Percentiles rank a stretch among this genome's conserved stretches.
These are phyloP conservation scores for Trichoderma semiorbis DNA, from an alignment of 2,329 filamentous ascomycete genomes.

Conservation along the genomic window DNA sequence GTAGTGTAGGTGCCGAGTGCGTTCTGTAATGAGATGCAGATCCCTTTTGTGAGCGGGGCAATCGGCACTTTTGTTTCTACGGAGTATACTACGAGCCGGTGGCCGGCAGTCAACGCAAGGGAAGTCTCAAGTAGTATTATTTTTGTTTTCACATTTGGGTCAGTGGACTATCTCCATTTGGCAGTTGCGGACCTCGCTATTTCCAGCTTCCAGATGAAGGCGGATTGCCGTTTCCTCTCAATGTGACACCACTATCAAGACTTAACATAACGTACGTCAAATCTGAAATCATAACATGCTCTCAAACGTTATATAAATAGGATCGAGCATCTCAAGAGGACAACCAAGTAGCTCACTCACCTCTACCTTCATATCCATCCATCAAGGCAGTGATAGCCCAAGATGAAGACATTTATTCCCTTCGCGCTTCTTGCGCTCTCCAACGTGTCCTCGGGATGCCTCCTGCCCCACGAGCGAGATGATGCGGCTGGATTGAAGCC, in stretches of 20 bases:
- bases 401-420: constrained; percentile 7
- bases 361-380: neutral
- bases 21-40: neutral
- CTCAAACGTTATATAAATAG: neutral
- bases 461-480: constrained; percentile 7
- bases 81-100: neutral
- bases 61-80: constrained; percentile 6
- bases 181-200: neutral
- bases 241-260: neutral
- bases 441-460: neutral
- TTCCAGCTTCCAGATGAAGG: constrained; percentile 10
- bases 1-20: neutral
- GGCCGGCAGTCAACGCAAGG: neutral
- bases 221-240: neutral
- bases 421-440: constrained; percentile 10
- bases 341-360: no score
- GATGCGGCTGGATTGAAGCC: neutral
- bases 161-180: neutral
- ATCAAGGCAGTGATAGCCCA: neutral
- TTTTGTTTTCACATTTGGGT: neutral
- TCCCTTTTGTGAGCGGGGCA: neutral
- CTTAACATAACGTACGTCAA: neutral
- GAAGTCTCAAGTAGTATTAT: neutral
- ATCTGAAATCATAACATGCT: neutral
- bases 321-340: neutral